These are phyloP conservation scores for Antonospora locustae DNA, from an alignment of 371 early-diverging fungal genomes.

Conservation along the genomic window DNA sequence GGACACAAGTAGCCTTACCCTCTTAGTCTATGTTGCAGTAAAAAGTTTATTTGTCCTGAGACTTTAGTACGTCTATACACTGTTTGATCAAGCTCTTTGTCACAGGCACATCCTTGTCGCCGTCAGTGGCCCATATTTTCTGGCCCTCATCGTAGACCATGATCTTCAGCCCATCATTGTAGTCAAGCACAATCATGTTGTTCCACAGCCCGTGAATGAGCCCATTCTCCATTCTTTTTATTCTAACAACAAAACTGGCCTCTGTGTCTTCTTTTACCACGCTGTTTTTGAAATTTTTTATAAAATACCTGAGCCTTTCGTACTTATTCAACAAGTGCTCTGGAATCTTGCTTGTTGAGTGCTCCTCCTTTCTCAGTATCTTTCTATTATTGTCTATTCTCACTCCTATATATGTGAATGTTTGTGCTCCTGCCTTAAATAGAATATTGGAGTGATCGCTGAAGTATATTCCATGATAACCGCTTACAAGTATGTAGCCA, in stretches of 20 bases:
- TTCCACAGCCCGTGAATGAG: slow-evolving; percentile 40
- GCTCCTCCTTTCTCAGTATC: slow-evolving; percentile 41
- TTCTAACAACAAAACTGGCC: slow-evolving; percentile 40
- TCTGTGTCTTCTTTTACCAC: no score
- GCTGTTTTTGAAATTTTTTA: slow-evolving; percentile 38
- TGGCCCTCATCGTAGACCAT: slow-evolving; percentile 27
- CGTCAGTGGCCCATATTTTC: slow-evolving; percentile 13
- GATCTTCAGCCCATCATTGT: slow-evolving; percentile 32
- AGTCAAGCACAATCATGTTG: slow-evolving; percentile 44
- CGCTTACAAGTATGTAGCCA: slow-evolving; percentile 66
- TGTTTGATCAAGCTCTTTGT: not conserved
- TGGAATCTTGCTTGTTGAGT: slow-evolving; percentile 35
- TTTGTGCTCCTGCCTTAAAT: slow-evolving; percentile 8
- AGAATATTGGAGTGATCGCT: slow-evolving; percentile 63
- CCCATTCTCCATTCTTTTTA: slow-evolving; percentile 41
- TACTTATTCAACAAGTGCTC: slow-evolving; percentile 4
- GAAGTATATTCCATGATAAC: slow-evolving; percentile 65
- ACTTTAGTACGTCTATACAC: not conserved
- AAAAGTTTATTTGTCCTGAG: no score
- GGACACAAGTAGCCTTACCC: no score
- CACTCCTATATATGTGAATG: slow-evolving; percentile 21
- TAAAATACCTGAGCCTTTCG: slow-evolving; percentile 32
- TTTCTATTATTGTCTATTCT: slow-evolving; percentile 30
- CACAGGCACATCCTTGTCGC: slow-evolving; percentile 1
- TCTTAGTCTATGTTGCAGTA: no score